phyloP scores from a whole-genome alignment of 345 rosid genomes.

The Toxicodendron radicans region DNA sequence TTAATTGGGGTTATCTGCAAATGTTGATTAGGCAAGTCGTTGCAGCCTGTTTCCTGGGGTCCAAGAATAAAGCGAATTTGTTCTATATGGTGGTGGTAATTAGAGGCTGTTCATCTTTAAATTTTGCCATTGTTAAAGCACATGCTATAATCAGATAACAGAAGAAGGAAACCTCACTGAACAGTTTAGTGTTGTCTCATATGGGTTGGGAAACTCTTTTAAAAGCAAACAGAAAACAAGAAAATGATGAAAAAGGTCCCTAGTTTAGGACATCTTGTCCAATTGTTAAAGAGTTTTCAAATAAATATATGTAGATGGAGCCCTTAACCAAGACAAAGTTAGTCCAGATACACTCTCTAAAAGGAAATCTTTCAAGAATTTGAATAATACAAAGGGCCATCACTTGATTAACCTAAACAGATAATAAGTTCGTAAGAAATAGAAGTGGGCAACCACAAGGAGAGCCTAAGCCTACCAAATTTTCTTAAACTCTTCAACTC shows the following conservation, averaged over 20 bases:
- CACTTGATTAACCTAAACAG: background rate
- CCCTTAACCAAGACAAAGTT: slow-evolving; percentile 9
- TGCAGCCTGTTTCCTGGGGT: background rate
- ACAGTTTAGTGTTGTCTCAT: background rate
- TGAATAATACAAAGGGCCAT: slow-evolving; percentile 8
- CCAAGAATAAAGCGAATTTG: background rate
- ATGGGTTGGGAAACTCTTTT: background rate
- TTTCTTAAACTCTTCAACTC: background rate
- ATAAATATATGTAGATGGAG: slow-evolving; percentile 21
- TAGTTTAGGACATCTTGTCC: too few relatives aligned
- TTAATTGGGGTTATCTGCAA: too few relatives aligned
- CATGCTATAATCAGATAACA: background rate
- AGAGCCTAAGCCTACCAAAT: background rate
- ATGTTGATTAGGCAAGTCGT: background rate
- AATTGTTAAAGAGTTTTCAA: slow-evolving; percentile 11
- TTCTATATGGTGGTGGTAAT: background rate
- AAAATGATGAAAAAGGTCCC: slow-evolving; percentile 11
- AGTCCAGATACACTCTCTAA: slow-evolving; percentile 9
- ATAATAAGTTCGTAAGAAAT: background rate
- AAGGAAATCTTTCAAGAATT: slow-evolving; percentile 10
- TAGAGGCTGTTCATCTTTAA: background rate
- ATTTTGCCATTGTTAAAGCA: background rate
- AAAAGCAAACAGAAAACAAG: background rate
- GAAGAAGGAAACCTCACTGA: background rate
- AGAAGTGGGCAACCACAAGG: slow-evolving; percentile 10